These are phyloP conservation scores for Stygiomarasmius scandens DNA, from an alignment of 1,284 basidiomycete species.

Conservation along the genomic window DNA sequence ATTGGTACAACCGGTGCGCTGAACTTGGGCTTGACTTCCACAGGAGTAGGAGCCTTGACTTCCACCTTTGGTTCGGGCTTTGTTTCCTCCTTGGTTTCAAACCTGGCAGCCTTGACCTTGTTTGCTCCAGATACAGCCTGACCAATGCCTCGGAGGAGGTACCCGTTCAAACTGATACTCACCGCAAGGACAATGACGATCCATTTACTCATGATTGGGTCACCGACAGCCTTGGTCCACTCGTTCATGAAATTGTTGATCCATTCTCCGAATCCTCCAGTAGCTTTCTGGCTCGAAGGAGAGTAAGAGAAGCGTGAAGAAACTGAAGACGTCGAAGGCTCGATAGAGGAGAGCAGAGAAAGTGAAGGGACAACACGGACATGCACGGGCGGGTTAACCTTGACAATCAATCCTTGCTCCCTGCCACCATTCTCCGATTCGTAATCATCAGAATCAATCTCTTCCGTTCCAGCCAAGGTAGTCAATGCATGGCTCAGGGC, in stretches of 20 bases:
- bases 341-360: slow-evolving; percentile 16
- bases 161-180: slow-evolving; percentile 92
- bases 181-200: slow-evolving; percentile 89
- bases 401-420: slow-evolving; percentile 62
- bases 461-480: slow-evolving; percentile 50
- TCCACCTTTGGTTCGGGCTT: slow-evolving; percentile 7
- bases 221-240: slow-evolving; percentile 96
- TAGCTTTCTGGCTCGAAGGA: not conserved
- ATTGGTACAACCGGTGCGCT: slow-evolving; percentile 21
- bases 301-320: slow-evolving; percentile 16
- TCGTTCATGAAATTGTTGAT: slow-evolving; percentile 89
- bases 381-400: slow-evolving; percentile 34
- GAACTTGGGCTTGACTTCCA: slow-evolving; percentile 17
- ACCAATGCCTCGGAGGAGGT: slow-evolving; percentile 84
- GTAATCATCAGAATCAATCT: slow-evolving; percentile 21
- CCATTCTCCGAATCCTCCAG: slow-evolving; percentile 15
- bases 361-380: slow-evolving; percentile 21
- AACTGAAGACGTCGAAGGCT: slow-evolving; percentile 11
- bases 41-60: slow-evolving; percentile 6
- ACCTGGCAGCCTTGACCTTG: slow-evolving; percentile 20
- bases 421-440: slow-evolving; percentile 16
- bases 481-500: slow-evolving; percentile 64
- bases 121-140: slow-evolving; percentile 34
- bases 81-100: slow-evolving; percentile 17
- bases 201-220: slow-evolving; percentile 95